These are phyloP conservation scores for Didymella keratinophila DNA, from an alignment of 2,329 filamentous ascomycete genomes.

Conservation along the genomic window DNA sequence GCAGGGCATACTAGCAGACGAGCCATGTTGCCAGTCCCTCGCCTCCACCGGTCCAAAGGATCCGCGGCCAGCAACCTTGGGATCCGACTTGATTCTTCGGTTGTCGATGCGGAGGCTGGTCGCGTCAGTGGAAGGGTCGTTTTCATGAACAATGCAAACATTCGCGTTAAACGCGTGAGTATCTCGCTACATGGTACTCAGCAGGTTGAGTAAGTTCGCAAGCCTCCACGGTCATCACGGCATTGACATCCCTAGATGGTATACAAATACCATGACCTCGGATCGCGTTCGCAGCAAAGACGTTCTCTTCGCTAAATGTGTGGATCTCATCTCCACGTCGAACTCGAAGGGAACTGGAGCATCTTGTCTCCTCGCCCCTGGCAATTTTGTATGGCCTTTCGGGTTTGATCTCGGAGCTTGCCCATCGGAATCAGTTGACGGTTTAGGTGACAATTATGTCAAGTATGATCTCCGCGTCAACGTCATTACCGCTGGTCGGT, in stretches of 20 bases:
- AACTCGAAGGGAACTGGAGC: not conserved
- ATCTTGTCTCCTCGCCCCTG: not conserved
- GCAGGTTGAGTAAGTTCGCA: not conserved
- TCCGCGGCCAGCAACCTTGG: not conserved
- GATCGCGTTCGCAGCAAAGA: constrained; percentile 2
- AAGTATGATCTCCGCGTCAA: not conserved
- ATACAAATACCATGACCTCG: not conserved
- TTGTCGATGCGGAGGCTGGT: not conserved
- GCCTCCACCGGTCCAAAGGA: not conserved
- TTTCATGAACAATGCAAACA: not conserved
- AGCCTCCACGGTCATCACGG: not conserved
- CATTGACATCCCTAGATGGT: not conserved
- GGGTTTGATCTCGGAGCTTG: constrained; percentile 1
- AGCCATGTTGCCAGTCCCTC: not conserved
- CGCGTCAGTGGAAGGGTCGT: not conserved
- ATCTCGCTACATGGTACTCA: not conserved
- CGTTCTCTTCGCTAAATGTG: not conserved
- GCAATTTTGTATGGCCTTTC: not conserved
- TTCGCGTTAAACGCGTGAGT: not conserved
- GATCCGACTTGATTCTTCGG: not conserved
- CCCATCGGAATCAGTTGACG: not conserved
- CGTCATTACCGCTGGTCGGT: not conserved
- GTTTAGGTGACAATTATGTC: not conserved
- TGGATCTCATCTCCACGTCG: not conserved
- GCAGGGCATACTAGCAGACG: not conserved